These are phyloP conservation scores for Sarocladium oryzae DNA, from an alignment of 2,329 filamentous ascomycete genomes.

Conservation along the genomic window DNA sequence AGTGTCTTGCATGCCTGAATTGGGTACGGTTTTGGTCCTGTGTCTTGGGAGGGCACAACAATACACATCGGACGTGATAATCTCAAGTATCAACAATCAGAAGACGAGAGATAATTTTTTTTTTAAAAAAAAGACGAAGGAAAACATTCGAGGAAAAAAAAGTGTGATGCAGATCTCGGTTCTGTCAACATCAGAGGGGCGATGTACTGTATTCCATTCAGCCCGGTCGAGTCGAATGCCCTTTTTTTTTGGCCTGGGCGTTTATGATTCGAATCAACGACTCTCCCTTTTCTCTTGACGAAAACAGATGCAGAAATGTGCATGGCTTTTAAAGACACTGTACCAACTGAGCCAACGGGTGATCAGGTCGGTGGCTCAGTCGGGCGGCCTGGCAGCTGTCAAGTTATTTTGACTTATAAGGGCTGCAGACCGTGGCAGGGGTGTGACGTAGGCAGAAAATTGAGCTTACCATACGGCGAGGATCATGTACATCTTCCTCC, in stretches of 20 bases:
- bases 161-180: background rate
- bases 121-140: background rate
- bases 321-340: conserved; percentile 1
- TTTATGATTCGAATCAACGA: background rate
- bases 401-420: background rate
- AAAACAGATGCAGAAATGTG: background rate
- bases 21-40: too few relatives aligned
- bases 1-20: background rate
- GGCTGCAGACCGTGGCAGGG: conserved; percentile 1
- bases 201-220: background rate
- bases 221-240: background rate
- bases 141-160: background rate
- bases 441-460: background rate
- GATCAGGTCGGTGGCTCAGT: background rate
- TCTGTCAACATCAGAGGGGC: background rate
- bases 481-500: conserved; percentile 50
- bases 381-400: background rate
- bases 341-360: background rate
- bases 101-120: too few relatives aligned
- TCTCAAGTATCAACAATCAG: too few relatives aligned
- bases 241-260: background rate
- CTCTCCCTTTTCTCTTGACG: background rate
- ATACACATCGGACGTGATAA: too few relatives aligned
- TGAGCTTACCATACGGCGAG: conserved; percentile 33
- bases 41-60: too few relatives aligned